Evolutionary conservation across 2,329 filamentous ascomycete species (phyloP), one percentile per base, ranked within the genome.

Genomic region (Aspergillus vadensis): DNA sequence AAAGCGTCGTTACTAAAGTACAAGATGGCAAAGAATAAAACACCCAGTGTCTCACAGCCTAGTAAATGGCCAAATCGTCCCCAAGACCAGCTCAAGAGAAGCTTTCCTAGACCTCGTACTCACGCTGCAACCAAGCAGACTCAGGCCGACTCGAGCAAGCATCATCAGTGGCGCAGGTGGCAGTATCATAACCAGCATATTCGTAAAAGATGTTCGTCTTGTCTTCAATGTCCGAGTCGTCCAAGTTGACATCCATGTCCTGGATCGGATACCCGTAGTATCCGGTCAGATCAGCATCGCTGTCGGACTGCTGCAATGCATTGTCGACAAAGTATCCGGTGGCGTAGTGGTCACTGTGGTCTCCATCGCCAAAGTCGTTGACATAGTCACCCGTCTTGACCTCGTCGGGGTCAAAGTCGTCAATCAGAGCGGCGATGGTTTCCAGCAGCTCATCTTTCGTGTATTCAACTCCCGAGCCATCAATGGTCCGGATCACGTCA

Each of bases 301-400:
- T 21, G 32, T 41, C 8, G 12, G 48, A 38, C n/a, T 10, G 0
- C 9, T 15, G 12, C 5, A 59, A 10, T 1, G 60, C 58, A 15
- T 57, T 23, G 4, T 32, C 15, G 5, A 56, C 61, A 39, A 67
- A 66, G 23, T 51, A 65, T 0, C 36, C 65, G 2, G 59, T 54
- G 9, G 61, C 43, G 36, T 63, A 52, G 39, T 67, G 63, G 19
- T 67, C 65, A 30, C 57, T 62, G 27, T 66, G 64, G 30, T 67
- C 65, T 0, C 64, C 59, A 5, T 61, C 54, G 4, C 63, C 59
- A 30, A 58, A 53, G 27, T 30, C 48, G 15, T 63, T 23, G 10
- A 61, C 62, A 50, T 48, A 66, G 41, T 66, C 64, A 17, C 54
- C 48, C 2, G 63, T 66, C 32, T 67, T 67, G 48, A 67, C 53